Evolutionary conservation across 495 filamentous ascomycete genomes (phyloP).

Genomic region (Talaromyces trachyspermus): DNA sequence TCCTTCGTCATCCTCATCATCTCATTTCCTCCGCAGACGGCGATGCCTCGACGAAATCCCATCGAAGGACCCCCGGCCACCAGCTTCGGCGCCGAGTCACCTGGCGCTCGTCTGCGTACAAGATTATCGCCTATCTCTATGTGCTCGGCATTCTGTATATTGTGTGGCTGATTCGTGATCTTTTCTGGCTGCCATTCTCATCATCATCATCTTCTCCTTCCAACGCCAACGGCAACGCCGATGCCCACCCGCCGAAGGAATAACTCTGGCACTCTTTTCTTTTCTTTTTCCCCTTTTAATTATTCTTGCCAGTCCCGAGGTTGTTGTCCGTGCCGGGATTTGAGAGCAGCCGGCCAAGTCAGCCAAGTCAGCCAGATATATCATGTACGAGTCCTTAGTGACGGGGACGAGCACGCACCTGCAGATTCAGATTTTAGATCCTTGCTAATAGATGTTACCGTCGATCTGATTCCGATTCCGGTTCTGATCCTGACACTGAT

Average conservation of each 20-base stretch:
- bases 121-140: conserved; percentile 41
- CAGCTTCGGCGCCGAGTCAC: conserved; percentile 41
- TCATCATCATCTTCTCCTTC: neutral
- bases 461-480: too few relatives aligned
- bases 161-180: conserved; percentile 40
- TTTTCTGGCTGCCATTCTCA: conserved; percentile 35
- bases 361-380: too few relatives aligned
- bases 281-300: too few relatives aligned
- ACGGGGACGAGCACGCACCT: too few relatives aligned
- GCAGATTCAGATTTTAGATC: too few relatives aligned
- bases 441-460: too few relatives aligned
- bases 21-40: conserved; percentile 16
- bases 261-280: too few relatives aligned
- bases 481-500: too few relatives aligned
- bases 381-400: too few relatives aligned
- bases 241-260: neutral
- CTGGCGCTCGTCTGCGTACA: conserved; percentile 44
- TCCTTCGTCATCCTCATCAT: conserved; percentile 5
- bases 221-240: neutral
- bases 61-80: conserved; percentile 40
- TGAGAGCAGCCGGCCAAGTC: too few relatives aligned
- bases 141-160: conserved; percentile 40
- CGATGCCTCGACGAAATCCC: conserved; percentile 30
- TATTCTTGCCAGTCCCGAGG: too few relatives aligned
- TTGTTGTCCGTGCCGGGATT: too few relatives aligned